Evolutionary conservation across 2,329 filamentous ascomycete genomes (phyloP).

Genomic region (Epichloe uncinata): DNA sequence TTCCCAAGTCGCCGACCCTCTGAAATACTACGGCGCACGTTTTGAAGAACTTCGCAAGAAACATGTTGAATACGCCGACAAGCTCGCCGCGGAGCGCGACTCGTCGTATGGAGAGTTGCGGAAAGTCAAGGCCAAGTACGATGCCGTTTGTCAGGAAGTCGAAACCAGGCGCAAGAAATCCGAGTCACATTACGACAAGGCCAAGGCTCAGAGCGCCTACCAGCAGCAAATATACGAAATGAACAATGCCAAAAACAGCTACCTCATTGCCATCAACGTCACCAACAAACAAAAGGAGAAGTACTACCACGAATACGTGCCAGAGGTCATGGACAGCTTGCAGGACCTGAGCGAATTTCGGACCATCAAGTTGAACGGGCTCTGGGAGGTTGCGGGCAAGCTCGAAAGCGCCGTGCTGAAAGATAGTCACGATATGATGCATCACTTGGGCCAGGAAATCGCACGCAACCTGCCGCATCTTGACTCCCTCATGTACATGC

Average conservation of each 20-base stretch:
- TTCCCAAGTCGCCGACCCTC: conserved; percentile 69
- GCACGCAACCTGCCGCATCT: conserved; percentile 75
- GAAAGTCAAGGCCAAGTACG: conserved; percentile 89
- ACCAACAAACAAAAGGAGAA: conserved; percentile 96
- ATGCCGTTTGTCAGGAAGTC: conserved; percentile 83
- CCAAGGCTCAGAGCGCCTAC: conserved; percentile 81
- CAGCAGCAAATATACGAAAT: conserved; percentile 88
- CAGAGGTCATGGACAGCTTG: conserved; percentile 81
- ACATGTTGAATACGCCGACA: conserved; percentile 77
- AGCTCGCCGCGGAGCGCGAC: conserved; percentile 82
- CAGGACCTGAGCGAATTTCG: conserved; percentile 90
- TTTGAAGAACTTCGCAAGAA: conserved; percentile 91
- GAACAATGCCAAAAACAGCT: conserved; percentile 98
- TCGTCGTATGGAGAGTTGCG: conserved; percentile 69
- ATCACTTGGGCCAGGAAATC: conserved; percentile 67
- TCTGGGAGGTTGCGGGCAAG: conserved; percentile 71
- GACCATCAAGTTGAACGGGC: conserved; percentile 65
- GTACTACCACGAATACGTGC: conserved; percentile 95
- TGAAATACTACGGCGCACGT: conserved; percentile 58
- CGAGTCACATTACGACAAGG: conserved; percentile 86
- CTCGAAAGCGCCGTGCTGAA: conserved; percentile 71
- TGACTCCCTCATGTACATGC: conserved; percentile 96
- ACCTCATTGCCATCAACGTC: conserved; percentile 88
- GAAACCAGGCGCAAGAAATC: conserved; percentile 95
- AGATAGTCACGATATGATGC: conserved; percentile 57